Evolutionary conservation across 495 filamentous ascomycete species (phyloP).

Genomic region (Penicillium mononematosum): DNA sequence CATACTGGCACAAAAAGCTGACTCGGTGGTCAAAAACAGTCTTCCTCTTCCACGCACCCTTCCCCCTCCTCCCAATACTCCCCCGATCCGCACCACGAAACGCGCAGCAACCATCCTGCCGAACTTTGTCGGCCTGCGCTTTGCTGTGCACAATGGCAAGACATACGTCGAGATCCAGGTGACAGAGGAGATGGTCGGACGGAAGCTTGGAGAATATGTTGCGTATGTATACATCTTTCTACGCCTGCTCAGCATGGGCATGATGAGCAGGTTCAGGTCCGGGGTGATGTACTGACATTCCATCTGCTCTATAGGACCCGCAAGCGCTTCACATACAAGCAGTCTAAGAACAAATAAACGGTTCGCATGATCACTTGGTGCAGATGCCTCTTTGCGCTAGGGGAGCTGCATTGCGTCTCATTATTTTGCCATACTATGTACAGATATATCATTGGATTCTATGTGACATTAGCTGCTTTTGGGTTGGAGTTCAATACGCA

Average conservation of each 20-base stretch:
- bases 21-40: conserved; percentile 21
- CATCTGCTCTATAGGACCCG: conserved; percentile 62
- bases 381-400: not conserved
- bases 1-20: conserved; percentile 5
- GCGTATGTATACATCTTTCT: conserved; percentile 58
- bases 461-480: conserved; percentile 30
- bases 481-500: conserved; percentile 28
- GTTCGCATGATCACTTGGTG: conserved; percentile 7
- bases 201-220: conserved; percentile 95
- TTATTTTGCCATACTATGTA: conserved; percentile 29
- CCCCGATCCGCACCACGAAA: conserved; percentile 84
- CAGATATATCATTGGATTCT: conserved; percentile 30
- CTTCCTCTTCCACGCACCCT: conserved; percentile 44
- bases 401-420: conserved; percentile 6
- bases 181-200: conserved; percentile 97
- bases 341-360: conserved; percentile 70
- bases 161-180: conserved; percentile 82
- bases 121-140: conserved; percentile 90
- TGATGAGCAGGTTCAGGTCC: not conserved
- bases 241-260: not conserved
- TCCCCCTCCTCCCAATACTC: conserved; percentile 57
- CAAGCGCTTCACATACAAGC: conserved; percentile 79
- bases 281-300: not conserved
- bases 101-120: conserved; percentile 91
- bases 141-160: conserved; percentile 96